Base-by-base conservation (phyloP, 75 land plant genomes). In the Selaginella moellendorffii region DNA sequence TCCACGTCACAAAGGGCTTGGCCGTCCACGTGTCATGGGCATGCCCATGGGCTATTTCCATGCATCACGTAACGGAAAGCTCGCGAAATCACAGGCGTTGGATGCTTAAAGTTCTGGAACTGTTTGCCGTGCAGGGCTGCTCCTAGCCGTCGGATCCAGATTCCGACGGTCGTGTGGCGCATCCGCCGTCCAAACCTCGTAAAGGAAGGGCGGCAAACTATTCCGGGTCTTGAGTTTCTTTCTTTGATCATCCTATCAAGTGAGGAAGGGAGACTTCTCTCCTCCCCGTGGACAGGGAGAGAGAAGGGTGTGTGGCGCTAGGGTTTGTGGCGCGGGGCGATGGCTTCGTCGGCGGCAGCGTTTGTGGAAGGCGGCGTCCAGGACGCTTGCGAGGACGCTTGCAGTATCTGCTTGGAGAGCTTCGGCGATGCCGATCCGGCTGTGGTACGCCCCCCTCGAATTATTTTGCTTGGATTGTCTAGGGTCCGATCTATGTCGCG, bases 311-410 rank as follows among this genome's bases (percentile, higher is more conserved):
- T 36, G 10, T 36, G 46, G 14, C 5, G 46, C n/a, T n/a, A n/a
- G n/a, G n/a, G n/a, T n/a, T n/a, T n/a, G n/a, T n/a, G n/a, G n/a
- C n/a, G n/a, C 14, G 10, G 10, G 46, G 46, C 46, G 5, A 36
- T 36, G 46, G 46, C 46, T 5, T 36, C 84, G 0, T 85, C 90
- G 1, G 97, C 95, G 29, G 97, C 86, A 9, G 97, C 95, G 2
- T 92, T 85, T 74, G 97, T 92, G 28, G 95, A 92, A 26, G 97
- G 95, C 0, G 97, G 97, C 66, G 78, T 81, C 1, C 97, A 92
- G 66, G 89, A 85, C 2, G 86, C 95, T 0, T 92, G 89, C 56
- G 95, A 92, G 53, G 95, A 92, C 74, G 75, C 95, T 27, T 92
- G 97, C 72, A 85, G 90, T 56, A 92, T 92, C 75, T 92, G 97